These are phyloP conservation scores for Laburnicola sp. DNA, from an alignment of 2,329 filamentous ascomycete species.

Conservation along the genomic window DNA sequence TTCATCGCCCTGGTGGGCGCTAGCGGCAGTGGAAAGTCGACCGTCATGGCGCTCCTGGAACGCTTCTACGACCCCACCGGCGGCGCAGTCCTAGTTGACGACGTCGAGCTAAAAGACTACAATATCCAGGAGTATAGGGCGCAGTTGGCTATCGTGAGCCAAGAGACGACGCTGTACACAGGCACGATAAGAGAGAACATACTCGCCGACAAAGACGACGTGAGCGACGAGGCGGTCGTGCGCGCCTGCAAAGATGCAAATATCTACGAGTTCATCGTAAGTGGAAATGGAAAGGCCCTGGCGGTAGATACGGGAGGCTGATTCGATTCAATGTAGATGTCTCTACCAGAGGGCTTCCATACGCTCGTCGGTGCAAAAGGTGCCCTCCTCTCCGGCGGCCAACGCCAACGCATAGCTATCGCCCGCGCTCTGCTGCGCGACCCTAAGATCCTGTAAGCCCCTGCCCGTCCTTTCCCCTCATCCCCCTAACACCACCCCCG, in stretches of 20 bases:
- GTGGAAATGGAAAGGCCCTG: background rate
- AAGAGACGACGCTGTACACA: constrained; percentile 93
- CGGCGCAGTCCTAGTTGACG: constrained; percentile 81
- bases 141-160: constrained; percentile 86
- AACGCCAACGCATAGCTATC: constrained; percentile 95
- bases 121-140: constrained; percentile 82
- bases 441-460: constrained; percentile 77
- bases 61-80: constrained; percentile 90
- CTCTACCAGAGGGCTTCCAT: constrained; percentile 69
- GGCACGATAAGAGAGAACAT: constrained; percentile 89
- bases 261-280: constrained; percentile 45
- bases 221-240: constrained; percentile 72
- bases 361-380: constrained; percentile 89
- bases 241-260: constrained; percentile 73
- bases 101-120: constrained; percentile 75
- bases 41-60: constrained; percentile 87
- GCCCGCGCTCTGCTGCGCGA: constrained; percentile 89
- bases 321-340: constrained; percentile 23
- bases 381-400: constrained; percentile 65
- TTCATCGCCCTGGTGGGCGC: constrained; percentile 92
- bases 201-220: constrained; percentile 64
- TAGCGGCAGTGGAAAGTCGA: constrained; percentile 91
- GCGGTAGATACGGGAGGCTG: background rate
- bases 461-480: constrained; percentile 67
- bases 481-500: constrained; percentile 8